Conservation (phyloP, 345 rosid genomes). For the Diplotaxis tenuifolia region DNA sequence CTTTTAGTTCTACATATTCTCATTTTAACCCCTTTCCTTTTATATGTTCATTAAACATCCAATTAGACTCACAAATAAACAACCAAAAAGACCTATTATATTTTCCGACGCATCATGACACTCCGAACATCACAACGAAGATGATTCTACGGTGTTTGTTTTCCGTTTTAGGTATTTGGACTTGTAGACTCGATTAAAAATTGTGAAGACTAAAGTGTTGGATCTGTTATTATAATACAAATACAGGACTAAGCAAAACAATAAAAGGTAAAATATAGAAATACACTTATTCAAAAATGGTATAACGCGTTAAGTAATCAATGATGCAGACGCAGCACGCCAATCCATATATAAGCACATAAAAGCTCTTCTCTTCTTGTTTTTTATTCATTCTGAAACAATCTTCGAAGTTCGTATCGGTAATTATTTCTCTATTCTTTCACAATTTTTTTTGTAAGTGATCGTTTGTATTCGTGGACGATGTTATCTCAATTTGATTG, state of each 20-base stretch:
- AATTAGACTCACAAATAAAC: not conserved
- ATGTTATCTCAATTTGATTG: not conserved
- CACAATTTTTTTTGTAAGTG: not conserved
- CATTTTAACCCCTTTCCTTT: not conserved
- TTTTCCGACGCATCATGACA: not conserved
- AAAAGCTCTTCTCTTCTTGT: too few relatives aligned
- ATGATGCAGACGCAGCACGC: constrained; percentile 15
- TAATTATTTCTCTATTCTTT: not conserved
- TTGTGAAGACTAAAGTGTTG: not conserved
- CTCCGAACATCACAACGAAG: fast-evolving
- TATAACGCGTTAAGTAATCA: constrained; percentile 32
- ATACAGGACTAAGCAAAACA: not conserved
- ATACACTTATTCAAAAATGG: constrained; percentile 24
- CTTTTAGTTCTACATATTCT: not conserved
- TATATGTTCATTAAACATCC: not conserved
- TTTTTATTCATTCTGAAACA: not conserved
- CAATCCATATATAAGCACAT: too few relatives aligned
- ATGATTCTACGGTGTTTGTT: not conserved
- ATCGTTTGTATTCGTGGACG: not conserved
- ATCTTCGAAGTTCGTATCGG: constrained; percentile 24
- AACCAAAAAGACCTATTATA: not conserved
- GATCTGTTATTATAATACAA: not conserved
- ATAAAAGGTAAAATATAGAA: not conserved
- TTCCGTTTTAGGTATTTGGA: not conserved
- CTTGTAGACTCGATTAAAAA: not conserved